Conservation (phyloP, 176 grass and related monocot species). For the Oryza nivara region DNA sequence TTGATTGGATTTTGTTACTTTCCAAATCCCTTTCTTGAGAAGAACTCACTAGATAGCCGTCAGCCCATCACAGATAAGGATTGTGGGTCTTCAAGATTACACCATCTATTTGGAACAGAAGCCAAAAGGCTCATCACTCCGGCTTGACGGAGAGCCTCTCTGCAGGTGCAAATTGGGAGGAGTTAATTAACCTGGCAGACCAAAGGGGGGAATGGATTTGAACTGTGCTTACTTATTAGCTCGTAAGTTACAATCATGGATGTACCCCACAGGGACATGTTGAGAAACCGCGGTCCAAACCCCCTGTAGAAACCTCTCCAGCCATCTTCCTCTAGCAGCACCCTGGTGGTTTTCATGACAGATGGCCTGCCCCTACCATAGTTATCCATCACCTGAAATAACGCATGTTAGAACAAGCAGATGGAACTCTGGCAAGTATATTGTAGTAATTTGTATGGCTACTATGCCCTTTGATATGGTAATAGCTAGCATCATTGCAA, state of each 20-base stretch:
- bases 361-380: conserved; percentile 78
- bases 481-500: conserved; percentile 5
- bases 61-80: conserved; percentile 2
- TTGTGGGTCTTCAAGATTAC: background rate
- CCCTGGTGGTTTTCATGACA: conserved; percentile 68
- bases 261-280: conserved; percentile 99
- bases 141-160: conserved; percentile 61
- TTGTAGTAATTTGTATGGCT: background rate
- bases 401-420: background rate
- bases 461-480: background rate
- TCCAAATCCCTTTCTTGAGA: background rate
- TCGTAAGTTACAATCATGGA: conserved; percentile 99
- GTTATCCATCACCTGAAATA: conserved; percentile 85
- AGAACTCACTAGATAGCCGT: background rate
- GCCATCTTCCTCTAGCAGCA: conserved; percentile 80
- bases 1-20: background rate
- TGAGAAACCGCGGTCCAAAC: conserved; percentile 87
- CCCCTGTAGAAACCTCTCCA: conserved; percentile 96
- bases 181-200: conserved; percentile 13
- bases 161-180: conserved; percentile 27
- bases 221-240: conserved; percentile 73
- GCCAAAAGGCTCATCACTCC: background rate
- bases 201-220: background rate
- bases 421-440: conserved; percentile 3
- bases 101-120: conserved; percentile 12